A percentile compares a stretch with the other conserved stretches of the same genome.
Conservation (phyloP, 352 stramenopile genomes). For the Globisporangium irregulare region DNA sequence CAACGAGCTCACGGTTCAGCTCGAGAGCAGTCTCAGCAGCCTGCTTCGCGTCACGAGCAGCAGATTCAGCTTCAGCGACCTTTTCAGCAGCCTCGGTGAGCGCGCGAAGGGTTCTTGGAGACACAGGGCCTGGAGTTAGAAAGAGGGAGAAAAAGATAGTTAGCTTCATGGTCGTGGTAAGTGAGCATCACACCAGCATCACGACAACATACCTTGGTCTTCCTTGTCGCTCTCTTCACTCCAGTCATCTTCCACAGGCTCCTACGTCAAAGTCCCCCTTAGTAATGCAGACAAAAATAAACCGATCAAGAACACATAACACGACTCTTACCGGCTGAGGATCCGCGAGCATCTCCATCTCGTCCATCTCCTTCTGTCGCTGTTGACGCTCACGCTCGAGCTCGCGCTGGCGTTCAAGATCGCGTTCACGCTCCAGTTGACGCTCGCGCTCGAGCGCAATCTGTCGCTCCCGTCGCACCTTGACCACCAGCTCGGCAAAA, state of each 20-base stretch:
- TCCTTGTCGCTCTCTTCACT: slow-evolving; percentile 72
- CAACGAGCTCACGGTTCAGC: slow-evolving; percentile 56
- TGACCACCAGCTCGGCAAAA: slow-evolving; percentile 44
- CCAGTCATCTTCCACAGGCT: slow-evolving; percentile 83
- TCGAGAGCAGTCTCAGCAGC: slow-evolving; percentile 56
- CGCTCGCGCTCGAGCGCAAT: slow-evolving; percentile 38
- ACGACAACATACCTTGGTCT: slow-evolving; percentile 17
- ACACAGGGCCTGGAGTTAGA: slow-evolving; percentile 32
- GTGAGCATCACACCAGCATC: neutral
- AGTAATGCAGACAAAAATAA: slow-evolving; percentile 25
- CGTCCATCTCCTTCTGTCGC: slow-evolving; percentile 32
- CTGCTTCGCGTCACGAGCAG: slow-evolving; percentile 67
- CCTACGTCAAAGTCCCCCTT: slow-evolving; percentile 64
- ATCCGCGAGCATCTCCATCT: slow-evolving; percentile 38
- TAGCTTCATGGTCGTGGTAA: neutral
- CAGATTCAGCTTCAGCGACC: slow-evolving; percentile 69
- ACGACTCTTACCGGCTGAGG: slow-evolving; percentile 53
- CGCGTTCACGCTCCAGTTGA: slow-evolving; percentile 31
- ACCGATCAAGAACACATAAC: neutral
- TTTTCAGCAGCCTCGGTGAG: slow-evolving; percentile 71
- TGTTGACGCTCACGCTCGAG: slow-evolving; percentile 31
- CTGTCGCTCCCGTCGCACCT: slow-evolving; percentile 40
- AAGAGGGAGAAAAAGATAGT: neutral
- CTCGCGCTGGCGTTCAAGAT: slow-evolving; percentile 27
- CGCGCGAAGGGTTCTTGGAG: slow-evolving; percentile 53